Base-by-base conservation (phyloP, 805 yeast genomes). In the Wickerhamomyces strasburgensis region DNA sequence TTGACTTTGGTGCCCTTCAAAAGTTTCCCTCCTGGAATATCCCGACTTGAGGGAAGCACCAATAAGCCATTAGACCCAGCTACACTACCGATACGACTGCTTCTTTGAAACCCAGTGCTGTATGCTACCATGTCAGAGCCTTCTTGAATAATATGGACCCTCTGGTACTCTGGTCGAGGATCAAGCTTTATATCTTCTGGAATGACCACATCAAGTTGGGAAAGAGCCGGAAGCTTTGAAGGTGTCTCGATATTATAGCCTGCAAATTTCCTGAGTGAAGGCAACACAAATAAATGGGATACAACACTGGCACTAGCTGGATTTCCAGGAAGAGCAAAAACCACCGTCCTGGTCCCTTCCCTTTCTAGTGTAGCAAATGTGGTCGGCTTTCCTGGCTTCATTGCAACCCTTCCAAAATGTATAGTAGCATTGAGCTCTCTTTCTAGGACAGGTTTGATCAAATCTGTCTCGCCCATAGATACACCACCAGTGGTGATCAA, bases 361-460 rank as follows among this genome's bases (percentile, higher is more conserved):
- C 39, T 27, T 11, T 40, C 46, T 9, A 64, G 38, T 0, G 76
- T 70, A 0, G 78, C 79, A 58, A 72, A 73, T 1, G 80, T 73
- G 2, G 76, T 68, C 3, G 80, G 80, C 43, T 73, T 73, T 0
- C 80, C 80, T 1, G 80, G 80, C 44, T 73, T 73, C 76, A 73
- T 73, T n/a, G 65, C 64, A 6, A 73, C 77, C 29, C 79, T 53
- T 5, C 80, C 80, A 49, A 73, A 73, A 41, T 71, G 75, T 26
- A 73, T 68, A 1, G 41, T 47, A 1, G 77, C 79, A 0, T 57
- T 55, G 14, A 73, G 44, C 9, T 40, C 42, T 25, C 64, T 49
- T 39, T 70, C 72, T 17, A 73, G 68, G 0, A 67, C 59, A 0
- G 78, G 78, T 38, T 73, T 73, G 28, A 73, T 48, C 13, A 72